A percentile compares a stretch with the other conserved stretches of the same genome.
Conservation (phyloP, 2,329 filamentous ascomycete genomes). For the Samsoniella hepiali region DNA sequence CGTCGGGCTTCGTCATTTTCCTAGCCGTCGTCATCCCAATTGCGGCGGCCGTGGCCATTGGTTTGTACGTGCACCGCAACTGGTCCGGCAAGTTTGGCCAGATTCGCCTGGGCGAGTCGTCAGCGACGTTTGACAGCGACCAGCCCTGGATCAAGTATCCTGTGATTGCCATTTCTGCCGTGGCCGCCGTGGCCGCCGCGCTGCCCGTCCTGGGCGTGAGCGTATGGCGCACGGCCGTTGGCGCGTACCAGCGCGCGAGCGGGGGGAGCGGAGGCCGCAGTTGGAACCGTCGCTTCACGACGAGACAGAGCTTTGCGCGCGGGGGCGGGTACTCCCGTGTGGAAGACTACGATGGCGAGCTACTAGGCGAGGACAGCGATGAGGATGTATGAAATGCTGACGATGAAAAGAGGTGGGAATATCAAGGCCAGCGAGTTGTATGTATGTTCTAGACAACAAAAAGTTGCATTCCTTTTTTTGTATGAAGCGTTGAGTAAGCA, state of each 20-base stretch:
- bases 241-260: slow-evolving; percentile 47
- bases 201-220: slow-evolving; percentile 70
- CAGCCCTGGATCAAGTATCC: slow-evolving; percentile 79
- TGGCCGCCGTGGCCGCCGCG: slow-evolving; percentile 56
- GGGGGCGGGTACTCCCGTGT: slow-evolving; percentile 86
- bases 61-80: slow-evolving; percentile 81
- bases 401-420: too few species aligned
- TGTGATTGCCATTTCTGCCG: slow-evolving; percentile 66
- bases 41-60: slow-evolving; percentile 63
- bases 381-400: slow-evolving; percentile 61
- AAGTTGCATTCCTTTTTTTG: too few species aligned
- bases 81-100: slow-evolving; percentile 91
- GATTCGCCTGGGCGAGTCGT: slow-evolving; percentile 78
- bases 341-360: slow-evolving; percentile 90
- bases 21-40: slow-evolving; percentile 80
- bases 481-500: too few species aligned
- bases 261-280: slow-evolving; percentile 47
- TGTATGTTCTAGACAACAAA: too few species aligned
- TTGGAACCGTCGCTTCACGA: slow-evolving; percentile 73
- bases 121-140: slow-evolving; percentile 59
- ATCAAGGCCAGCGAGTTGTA: too few species aligned
- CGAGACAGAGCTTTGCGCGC: slow-evolving; percentile 82
- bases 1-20: slow-evolving; percentile 73
- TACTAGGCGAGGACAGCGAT: slow-evolving; percentile 89
- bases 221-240: slow-evolving; percentile 64